These are phyloP conservation scores for Russula emetica DNA, from an alignment of 768 basidiomycete genomes.

Conservation along the genomic window DNA sequence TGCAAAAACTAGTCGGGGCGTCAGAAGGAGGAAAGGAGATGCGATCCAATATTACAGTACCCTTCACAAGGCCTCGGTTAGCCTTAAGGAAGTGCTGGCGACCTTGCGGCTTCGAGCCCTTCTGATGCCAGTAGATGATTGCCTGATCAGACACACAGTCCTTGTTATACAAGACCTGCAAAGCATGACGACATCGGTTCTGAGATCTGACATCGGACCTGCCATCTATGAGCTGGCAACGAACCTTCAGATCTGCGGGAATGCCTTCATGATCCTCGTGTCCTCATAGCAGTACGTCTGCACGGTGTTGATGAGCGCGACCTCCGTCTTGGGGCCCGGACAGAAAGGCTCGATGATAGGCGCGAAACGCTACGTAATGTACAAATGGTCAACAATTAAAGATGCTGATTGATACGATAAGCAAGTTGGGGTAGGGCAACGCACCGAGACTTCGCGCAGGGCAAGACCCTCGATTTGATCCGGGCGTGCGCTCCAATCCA, in stretches of 20 bases:
- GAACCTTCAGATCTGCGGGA: conserved; percentile 90
- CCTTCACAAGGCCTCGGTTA: conserved; percentile 87
- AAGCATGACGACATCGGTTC: not conserved
- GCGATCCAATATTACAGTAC: conserved; percentile 29
- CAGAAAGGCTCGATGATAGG: conserved; percentile 89
- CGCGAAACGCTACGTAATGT: conserved; percentile 60
- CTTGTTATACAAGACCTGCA: conserved; percentile 87
- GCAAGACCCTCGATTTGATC: conserved; percentile 90
- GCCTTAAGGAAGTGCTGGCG: conserved; percentile 92
- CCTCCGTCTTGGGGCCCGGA: conserved; percentile 81
- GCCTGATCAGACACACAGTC: conserved; percentile 95
- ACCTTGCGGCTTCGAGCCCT: conserved; percentile 94
- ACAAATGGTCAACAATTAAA: not conserved
- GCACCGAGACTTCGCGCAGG: conserved; percentile 81
- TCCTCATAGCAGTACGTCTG: conserved; percentile 97
- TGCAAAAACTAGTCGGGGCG: conserved; percentile 65
- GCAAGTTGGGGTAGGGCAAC: conserved; percentile 32
- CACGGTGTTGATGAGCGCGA: conserved; percentile 90
- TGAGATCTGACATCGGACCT: not conserved
- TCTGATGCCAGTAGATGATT: conserved; percentile 97
- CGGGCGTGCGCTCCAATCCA: conserved; percentile 85
- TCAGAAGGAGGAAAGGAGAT: not conserved
- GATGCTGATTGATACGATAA: not conserved
- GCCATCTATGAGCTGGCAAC: conserved; percentile 15
- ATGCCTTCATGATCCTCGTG: conserved; percentile 89